Conservation (phyloP, 1,139 yeast species). For the Wickerhamomyces sp. region DNA sequence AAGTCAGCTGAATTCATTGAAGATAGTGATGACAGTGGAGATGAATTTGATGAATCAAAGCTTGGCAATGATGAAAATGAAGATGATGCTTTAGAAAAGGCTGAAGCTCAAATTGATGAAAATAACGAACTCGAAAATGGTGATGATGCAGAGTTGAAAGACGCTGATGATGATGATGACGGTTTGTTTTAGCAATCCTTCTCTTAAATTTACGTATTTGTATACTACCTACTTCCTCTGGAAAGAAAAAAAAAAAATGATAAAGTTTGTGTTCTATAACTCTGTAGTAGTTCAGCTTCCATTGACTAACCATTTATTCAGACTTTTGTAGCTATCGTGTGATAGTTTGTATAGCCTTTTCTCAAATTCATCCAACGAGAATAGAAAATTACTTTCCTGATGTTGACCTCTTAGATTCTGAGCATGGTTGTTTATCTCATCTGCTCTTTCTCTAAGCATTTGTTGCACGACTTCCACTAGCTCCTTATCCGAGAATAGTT, state of each 20-base stretch:
- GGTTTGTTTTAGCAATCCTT: constrained; percentile 23
- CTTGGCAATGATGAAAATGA: constrained; percentile 26
- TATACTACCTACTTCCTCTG: no score
- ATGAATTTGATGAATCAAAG: constrained; percentile 26
- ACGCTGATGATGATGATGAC: constrained; percentile 26
- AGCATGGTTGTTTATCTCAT: constrained; percentile 70
- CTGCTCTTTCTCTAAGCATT: constrained; percentile 60
- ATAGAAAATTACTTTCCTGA: constrained; percentile 44
- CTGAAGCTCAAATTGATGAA: constrained; percentile 14
- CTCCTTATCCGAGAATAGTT: constrained; percentile 62
- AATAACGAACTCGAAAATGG: constrained; percentile 9
- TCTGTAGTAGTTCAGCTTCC: constrained; percentile 25
- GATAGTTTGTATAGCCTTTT: constrained; percentile 53
- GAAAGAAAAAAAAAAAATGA: not conserved
- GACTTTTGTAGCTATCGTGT: constrained; percentile 57
- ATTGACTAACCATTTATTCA: constrained; percentile 57
- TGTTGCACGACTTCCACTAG: constrained; percentile 48
- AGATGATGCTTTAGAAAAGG: constrained; percentile 18
- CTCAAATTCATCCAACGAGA: constrained; percentile 75
- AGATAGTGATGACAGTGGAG: constrained; percentile 40
- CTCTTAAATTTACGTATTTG: not conserved
- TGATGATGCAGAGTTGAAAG: constrained; percentile 5
- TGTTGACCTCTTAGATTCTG: constrained; percentile 41
- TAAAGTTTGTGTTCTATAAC: not conserved
- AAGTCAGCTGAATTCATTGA: constrained; percentile 46